Conservation (phyloP, 371 early-diverging fungal genomes). For the Batrachochytrium dendrobatidis region DNA sequence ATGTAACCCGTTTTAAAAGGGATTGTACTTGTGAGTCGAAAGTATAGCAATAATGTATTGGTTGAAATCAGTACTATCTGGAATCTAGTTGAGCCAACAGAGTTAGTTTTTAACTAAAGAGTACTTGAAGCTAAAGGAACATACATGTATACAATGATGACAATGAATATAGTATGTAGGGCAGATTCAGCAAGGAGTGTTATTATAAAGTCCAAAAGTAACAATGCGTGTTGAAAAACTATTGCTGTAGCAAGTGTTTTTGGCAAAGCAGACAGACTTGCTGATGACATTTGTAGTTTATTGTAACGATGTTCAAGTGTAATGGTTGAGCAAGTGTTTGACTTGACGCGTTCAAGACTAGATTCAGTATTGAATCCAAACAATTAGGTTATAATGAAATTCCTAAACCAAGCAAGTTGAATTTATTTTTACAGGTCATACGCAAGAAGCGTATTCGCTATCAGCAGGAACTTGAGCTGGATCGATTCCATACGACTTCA, state of each 20-base stretch:
- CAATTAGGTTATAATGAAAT: too few relatives aligned
- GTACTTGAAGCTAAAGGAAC: too few relatives aligned
- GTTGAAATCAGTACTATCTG: not conserved
- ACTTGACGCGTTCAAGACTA: too few relatives aligned
- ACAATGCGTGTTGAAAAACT: constrained; percentile 1
- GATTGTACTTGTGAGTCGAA: not conserved
- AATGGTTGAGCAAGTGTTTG: too few relatives aligned
- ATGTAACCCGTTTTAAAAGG: not conserved
- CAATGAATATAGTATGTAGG: not conserved
- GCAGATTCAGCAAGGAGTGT: not conserved
- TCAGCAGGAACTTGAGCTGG: constrained; percentile 51
- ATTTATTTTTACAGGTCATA: too few relatives aligned
- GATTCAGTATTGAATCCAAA: too few relatives aligned
- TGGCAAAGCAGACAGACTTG: too few relatives aligned
- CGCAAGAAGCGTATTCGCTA: constrained; percentile 27
- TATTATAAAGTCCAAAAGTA: not conserved
- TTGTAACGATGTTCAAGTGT: too few relatives aligned
- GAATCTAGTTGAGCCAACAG: too few relatives aligned
- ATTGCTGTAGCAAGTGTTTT: not conserved
- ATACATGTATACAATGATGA: not conserved
- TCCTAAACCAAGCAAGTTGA: too few relatives aligned
- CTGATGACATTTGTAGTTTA: too few relatives aligned
- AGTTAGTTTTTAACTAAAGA: too few relatives aligned
- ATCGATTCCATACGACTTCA: constrained; percentile 76
- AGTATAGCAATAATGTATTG: not conserved